phyloP scores from a whole-genome alignment of 768 basidiomycete species.

The Suillus lakei region DNA sequence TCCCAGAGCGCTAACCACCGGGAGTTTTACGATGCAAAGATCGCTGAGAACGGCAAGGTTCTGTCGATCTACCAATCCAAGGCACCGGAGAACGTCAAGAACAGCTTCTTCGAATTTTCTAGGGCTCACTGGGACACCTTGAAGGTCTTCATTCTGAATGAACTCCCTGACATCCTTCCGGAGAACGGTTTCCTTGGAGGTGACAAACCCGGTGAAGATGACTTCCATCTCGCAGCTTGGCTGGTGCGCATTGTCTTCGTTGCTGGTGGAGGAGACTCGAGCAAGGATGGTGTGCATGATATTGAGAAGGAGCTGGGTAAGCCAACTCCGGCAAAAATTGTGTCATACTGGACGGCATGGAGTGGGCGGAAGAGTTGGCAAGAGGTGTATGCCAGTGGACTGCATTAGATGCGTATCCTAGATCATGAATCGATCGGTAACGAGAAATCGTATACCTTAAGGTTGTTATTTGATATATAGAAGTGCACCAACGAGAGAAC shows the following conservation, averaged over 20 bases:
- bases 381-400: constrained; percentile 46
- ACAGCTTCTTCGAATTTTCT: constrained; percentile 45
- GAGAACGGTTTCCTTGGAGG: constrained; percentile 53
- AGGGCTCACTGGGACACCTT: constrained; percentile 43
- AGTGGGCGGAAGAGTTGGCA: constrained; percentile 49
- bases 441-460: not conserved
- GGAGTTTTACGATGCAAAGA: constrained; percentile 49
- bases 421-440: not conserved
- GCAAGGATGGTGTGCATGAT: constrained; percentile 38
- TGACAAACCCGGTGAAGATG: constrained; percentile 52
- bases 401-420: constrained; percentile 39
- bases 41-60: constrained; percentile 43
- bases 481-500: constrained; percentile 72
- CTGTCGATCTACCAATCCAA: constrained; percentile 47
- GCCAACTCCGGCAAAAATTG: constrained; percentile 42
- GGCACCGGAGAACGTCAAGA: constrained; percentile 39
- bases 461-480: not conserved
- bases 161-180: constrained; percentile 47
- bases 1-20: constrained; percentile 42
- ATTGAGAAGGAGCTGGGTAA: constrained; percentile 46
- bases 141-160: constrained; percentile 41
- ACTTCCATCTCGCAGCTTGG: constrained; percentile 60
- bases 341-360: constrained; percentile 51
- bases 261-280: constrained; percentile 33
- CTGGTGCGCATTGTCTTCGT: constrained; percentile 50